Percentiles rank a stretch among this genome's conserved stretches.
Evolutionary conservation across 495 filamentous ascomycete species (phyloP).

Genomic region (Trichoderma gamsii): DNA sequence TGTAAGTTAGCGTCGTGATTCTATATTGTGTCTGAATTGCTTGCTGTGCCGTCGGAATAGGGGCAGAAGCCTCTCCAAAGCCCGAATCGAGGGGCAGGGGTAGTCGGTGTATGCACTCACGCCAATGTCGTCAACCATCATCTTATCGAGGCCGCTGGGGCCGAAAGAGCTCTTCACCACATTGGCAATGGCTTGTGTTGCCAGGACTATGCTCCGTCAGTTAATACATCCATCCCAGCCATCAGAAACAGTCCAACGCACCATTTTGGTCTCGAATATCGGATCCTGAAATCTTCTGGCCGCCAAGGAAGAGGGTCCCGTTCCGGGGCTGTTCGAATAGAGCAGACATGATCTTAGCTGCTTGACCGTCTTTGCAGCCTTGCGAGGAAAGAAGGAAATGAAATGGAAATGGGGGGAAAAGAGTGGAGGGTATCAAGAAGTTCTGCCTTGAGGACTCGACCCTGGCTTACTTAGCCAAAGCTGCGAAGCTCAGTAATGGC

Average conservation of each 20-base stretch:
- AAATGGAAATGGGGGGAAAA: neutral
- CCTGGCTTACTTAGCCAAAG: constrained; percentile 10
- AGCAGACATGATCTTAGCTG: constrained; percentile 54
- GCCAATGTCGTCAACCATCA: constrained; percentile 99
- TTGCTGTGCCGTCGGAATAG: constrained; percentile 16
- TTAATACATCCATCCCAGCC: constrained; percentile 23
- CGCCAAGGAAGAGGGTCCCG: constrained; percentile 80
- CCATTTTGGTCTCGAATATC: constrained; percentile 91
- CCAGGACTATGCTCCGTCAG: constrained; percentile 58
- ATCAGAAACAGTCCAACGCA: constrained; percentile 33
- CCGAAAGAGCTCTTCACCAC: constrained; percentile 98
- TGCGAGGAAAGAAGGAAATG: neutral
- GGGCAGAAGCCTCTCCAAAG: constrained; percentile 8
- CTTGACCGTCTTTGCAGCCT: neutral
- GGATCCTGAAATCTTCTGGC: constrained; percentile 81
- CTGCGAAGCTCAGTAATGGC: constrained; percentile 11
- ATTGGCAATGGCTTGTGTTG: constrained; percentile 96
- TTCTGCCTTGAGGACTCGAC: constrained; percentile 10
- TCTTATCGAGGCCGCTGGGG: constrained; percentile 95
- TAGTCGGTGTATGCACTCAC: constrained; percentile 42
- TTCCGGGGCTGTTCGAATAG: constrained; percentile 81
- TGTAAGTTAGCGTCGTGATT: neutral
- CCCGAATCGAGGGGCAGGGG: constrained; percentile 3
- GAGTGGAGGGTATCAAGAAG: constrained; percentile 4
- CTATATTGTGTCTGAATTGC: constrained; percentile 6